Percentiles rank a stretch among this genome's conserved stretches.
phyloP scores from a whole-genome alignment of 2,329 filamentous ascomycete species.

The Neoascochyta sp. region DNA sequence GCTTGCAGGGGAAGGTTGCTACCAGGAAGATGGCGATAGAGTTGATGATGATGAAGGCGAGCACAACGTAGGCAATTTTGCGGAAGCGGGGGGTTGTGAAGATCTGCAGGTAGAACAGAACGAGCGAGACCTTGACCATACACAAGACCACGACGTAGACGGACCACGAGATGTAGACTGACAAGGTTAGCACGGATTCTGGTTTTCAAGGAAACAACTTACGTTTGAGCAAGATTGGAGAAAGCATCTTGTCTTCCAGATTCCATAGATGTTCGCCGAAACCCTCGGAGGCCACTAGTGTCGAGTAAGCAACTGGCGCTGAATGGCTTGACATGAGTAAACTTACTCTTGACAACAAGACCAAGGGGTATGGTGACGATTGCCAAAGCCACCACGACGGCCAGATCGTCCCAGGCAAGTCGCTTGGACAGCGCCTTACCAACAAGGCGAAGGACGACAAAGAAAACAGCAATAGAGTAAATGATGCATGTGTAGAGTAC shows the following conservation, averaged over 20 bases:
- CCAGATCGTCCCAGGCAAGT: slow-evolving; percentile 11
- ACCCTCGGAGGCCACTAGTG: slow-evolving; percentile 15
- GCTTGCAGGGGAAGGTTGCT: slow-evolving; percentile 20
- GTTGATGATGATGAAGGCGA: slow-evolving; percentile 15
- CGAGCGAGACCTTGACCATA: slow-evolving; percentile 21
- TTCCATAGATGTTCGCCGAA: slow-evolving; percentile 27
- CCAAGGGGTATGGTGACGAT: slow-evolving; percentile 8
- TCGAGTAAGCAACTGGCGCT: neutral
- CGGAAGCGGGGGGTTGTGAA: slow-evolving; percentile 14
- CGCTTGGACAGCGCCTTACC: slow-evolving; percentile 12
- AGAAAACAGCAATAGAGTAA: slow-evolving; percentile 12
- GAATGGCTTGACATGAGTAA: too few species aligned
- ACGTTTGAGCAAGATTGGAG: slow-evolving; percentile 15
- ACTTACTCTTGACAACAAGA: slow-evolving; percentile 13
- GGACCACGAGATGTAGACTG: slow-evolving; percentile 17
- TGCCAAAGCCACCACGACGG: slow-evolving; percentile 9
- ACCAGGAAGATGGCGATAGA: slow-evolving; percentile 15
- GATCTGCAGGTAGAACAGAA: slow-evolving; percentile 28
- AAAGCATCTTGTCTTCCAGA: slow-evolving; percentile 12
- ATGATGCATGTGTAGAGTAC: slow-evolving; percentile 14
- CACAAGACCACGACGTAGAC: slow-evolving; percentile 17
- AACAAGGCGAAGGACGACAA: slow-evolving; percentile 8
- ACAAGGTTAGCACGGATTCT: too few species aligned
- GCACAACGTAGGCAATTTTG: slow-evolving; percentile 10
- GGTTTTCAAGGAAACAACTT: too few species aligned